Evolutionary conservation across 495 filamentous ascomycete genomes (phyloP).

Genomic region (Mytilinidion resinicola): DNA sequence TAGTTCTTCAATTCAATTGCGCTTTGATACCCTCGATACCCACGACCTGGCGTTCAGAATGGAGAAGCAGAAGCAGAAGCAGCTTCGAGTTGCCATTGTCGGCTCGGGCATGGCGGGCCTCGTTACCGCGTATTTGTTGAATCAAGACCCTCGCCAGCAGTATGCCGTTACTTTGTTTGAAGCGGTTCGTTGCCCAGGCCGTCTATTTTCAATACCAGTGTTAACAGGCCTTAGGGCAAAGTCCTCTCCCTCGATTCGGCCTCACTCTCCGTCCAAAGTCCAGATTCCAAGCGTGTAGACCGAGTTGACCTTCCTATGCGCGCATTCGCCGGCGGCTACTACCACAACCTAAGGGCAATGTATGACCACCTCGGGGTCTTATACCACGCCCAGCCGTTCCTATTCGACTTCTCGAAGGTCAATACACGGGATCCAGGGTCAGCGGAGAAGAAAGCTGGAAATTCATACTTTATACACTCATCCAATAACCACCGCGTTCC

Average conservation of each 20-base stretch:
- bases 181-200: conserved; percentile 37
- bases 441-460: background rate
- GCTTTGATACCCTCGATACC: background rate
- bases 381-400: conserved; percentile 43
- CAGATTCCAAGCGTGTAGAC: conserved; percentile 12
- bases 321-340: conserved; percentile 49
- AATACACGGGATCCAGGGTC: background rate
- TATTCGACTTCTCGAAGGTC: conserved; percentile 38
- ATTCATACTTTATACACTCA: conserved; percentile 40
- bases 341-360: conserved; percentile 48
- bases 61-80: conserved; percentile 6
- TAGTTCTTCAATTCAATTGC: background rate
- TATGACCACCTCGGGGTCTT: conserved; percentile 47
- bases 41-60: background rate
- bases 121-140: conserved; percentile 45
- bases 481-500: conserved; percentile 46
- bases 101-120: conserved; percentile 53
- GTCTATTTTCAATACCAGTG: background rate
- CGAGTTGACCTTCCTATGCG: conserved; percentile 55
- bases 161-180: conserved; percentile 47
- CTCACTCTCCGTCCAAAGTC: conserved; percentile 34
- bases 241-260: conserved; percentile 40
- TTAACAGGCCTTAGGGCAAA: conserved; percentile 30
- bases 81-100: conserved; percentile 42
- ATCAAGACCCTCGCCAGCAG: conserved; percentile 38